These are phyloP conservation scores for Boeremia exigua DNA, from an alignment of 2,329 filamentous ascomycete species.

Conservation along the genomic window DNA sequence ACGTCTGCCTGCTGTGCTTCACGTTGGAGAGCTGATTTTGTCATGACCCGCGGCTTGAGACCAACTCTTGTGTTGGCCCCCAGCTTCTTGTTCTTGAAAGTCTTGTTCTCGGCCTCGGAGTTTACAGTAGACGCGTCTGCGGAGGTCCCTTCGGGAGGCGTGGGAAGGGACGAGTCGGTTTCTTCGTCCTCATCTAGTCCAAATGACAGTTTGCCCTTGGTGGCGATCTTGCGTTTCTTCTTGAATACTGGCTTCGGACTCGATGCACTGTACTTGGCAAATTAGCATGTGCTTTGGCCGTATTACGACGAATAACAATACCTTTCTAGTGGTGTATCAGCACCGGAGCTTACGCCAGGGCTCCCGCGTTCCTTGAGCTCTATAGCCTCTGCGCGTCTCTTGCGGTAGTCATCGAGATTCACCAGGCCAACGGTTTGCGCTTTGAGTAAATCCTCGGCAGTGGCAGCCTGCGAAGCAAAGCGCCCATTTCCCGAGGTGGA, in stretches of 20 bases:
- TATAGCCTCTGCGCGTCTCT: constrained; percentile 90
- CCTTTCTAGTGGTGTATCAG: constrained; percentile 64
- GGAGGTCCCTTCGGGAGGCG: constrained; percentile 48
- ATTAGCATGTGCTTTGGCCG: constrained; percentile 52
- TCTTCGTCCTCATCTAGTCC: constrained; percentile 71
- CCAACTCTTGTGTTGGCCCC: constrained; percentile 67
- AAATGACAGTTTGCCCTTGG: constrained; percentile 71
- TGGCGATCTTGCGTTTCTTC: constrained; percentile 61
- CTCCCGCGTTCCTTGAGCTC: constrained; percentile 87
- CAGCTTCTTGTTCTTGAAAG: constrained; percentile 58
- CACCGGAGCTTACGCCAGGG: constrained; percentile 64
- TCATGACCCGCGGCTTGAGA: constrained; percentile 71
- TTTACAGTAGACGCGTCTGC: constrained; percentile 44
- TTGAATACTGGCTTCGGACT: constrained; percentile 59
- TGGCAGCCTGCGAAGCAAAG: constrained; percentile 77
- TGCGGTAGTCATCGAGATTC: constrained; percentile 90
- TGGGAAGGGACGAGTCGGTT: constrained; percentile 55
- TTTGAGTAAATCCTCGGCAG: constrained; percentile 81
- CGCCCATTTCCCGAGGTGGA: constrained; percentile 55
- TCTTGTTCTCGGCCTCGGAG: constrained; percentile 36
- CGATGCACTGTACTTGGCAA: constrained; percentile 62
- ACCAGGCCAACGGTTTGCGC: constrained; percentile 90
- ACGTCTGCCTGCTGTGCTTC: constrained; percentile 80
- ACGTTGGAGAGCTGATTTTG: constrained; percentile 76
- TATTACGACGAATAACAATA: constrained; percentile 51